Evolutionary conservation across 371 early-diverging fungal species (phyloP).

Genomic region (Blastocladiella emersonii): DNA sequence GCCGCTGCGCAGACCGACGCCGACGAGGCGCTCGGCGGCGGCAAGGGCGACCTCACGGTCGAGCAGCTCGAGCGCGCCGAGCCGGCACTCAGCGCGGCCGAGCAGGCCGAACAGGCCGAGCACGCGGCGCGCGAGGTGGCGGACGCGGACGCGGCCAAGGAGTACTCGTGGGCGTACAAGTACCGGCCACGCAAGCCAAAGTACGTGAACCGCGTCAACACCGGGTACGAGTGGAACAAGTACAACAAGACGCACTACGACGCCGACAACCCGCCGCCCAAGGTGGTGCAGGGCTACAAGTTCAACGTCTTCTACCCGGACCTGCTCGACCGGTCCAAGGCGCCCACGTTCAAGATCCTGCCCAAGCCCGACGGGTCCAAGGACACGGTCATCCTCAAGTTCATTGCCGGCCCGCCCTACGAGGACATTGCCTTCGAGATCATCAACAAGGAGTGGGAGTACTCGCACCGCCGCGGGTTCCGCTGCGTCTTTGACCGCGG

Average conservation of each 20-base stretch:
- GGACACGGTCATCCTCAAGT: conserved; percentile 64
- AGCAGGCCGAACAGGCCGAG: conserved; percentile 30
- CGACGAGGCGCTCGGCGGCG: neutral
- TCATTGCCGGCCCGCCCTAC: conserved; percentile 88
- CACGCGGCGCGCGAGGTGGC: conserved; percentile 17
- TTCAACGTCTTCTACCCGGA: conserved; percentile 94
- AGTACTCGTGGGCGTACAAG: conserved; percentile 77
- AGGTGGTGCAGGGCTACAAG: conserved; percentile 93
- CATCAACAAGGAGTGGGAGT: conserved; percentile 91
- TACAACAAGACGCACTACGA: conserved; percentile 96
- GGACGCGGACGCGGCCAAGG: conserved; percentile 15
- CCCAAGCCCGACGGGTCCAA: conserved; percentile 47
- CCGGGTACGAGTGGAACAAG: conserved; percentile 96
- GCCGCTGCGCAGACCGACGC: too few relatives aligned
- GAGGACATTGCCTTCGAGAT: conserved; percentile 92
- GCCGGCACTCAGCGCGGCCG: conserved; percentile 16
- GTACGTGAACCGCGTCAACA: conserved; percentile 87
- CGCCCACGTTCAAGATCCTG: conserved; percentile 76
- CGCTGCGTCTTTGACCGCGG: conserved; percentile 78
- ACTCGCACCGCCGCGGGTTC: conserved; percentile 81
- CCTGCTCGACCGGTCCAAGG: conserved; percentile 69
- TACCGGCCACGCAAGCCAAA: conserved; percentile 87
- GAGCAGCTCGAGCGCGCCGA: conserved; percentile 1
- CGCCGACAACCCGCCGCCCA: conserved; percentile 90
- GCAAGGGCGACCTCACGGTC: neutral